Evolutionary conservation across 2,329 filamentous ascomycete genomes (phyloP), one percentile per base, ranked within the genome.

Genomic region (Botrytis fragariae): DNA sequence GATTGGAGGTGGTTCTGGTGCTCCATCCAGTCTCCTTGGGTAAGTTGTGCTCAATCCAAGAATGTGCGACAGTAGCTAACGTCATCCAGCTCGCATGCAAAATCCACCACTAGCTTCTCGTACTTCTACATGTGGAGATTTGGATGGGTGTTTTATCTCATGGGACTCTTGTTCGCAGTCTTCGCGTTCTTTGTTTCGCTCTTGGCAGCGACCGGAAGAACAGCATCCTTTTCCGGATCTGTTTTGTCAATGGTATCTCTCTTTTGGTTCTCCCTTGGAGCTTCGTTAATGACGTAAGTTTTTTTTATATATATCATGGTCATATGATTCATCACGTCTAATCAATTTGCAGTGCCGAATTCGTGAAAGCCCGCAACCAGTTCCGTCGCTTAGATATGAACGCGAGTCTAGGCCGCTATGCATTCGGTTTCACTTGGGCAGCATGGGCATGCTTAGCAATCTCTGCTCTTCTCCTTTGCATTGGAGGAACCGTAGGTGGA

Each of bases 51-150:
- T 25, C 32, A 42, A 32, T 14, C 29, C 18, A 14, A 22, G 9
- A 32, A 22, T 48, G 14, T n/a, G 14, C 10, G 6, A 25, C 35
- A n/a, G 14, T 3, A 64, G 44, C 72, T 76, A 61, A 77, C 37
- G 44, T 72, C 20, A 14, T 32, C 16, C 73, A 86, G 91, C 54
- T 83, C 84, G 16, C 86, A 90, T 77, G 88, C 84, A 74, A 83
- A 84, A 74, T 76, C 83, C 74, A 90, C 88, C 5, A 91, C 89
- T 9, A 87, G 86, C 75, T 81, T 76, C 35, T 83, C 84, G 76
- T 97, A 91, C 86, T 98, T 88, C 84, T 93, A 94, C 83, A 87
- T 96, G 81, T 97, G 94, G 84, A 90, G 95, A 59, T 97, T 98
- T 85, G 92, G 93, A 82, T 98, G 95, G 88, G 93, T 95, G 54